Evolutionary conservation across 2,329 filamentous ascomycete genomes (phyloP), one percentile per base, ranked within the genome.

Genomic region (Botrytis paeoniae): DNA sequence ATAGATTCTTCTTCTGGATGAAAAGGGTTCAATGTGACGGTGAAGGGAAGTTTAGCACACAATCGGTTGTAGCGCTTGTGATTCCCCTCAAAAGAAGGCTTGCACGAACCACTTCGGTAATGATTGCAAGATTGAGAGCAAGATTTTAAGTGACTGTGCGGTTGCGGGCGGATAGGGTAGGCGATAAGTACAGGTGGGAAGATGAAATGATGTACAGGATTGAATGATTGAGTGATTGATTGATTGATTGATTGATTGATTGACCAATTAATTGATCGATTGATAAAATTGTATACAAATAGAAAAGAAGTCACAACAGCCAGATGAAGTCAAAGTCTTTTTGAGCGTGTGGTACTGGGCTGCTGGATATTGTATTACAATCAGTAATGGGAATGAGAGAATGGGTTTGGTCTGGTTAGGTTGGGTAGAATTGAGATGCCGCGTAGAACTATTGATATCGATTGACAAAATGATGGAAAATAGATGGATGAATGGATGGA

Each of bases 1-100:
- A 69, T 63, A 63, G 61, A 63, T 43, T 63, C 61, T 63, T 41
- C 37, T 63, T 57, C 61, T 41, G 25, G n/a, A 35, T 16, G 62
- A 57, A 57, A 57, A 57, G 51, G n/a, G 51, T 51, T 72, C 62
- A 74, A 70, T 35, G 71, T 74, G 74, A 68, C 73, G 73, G 48
- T 74, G 59, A 65, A 41, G 65, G 73, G 70, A 70, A 75, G 74
- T n/a, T 64, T 64, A 64, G 39, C 39, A 64, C 73, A 74, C 72
- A 72, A 75, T 76, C 73, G 76, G 76, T 74, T 74, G 71, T 63
- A 77, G 76, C 75, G 77, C 77, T 74, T 69, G 66, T 69, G 65
- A 54, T 37, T 68, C 43, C 61, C 61, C 41, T 48, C 41, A 65
- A 64, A 32, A 43, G 59, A 61, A 25, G 32, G 59, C 39, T 41